phyloP scores from a whole-genome alignment of 2,329 filamentous ascomycete genomes.

The Fusarium hostae region DNA sequence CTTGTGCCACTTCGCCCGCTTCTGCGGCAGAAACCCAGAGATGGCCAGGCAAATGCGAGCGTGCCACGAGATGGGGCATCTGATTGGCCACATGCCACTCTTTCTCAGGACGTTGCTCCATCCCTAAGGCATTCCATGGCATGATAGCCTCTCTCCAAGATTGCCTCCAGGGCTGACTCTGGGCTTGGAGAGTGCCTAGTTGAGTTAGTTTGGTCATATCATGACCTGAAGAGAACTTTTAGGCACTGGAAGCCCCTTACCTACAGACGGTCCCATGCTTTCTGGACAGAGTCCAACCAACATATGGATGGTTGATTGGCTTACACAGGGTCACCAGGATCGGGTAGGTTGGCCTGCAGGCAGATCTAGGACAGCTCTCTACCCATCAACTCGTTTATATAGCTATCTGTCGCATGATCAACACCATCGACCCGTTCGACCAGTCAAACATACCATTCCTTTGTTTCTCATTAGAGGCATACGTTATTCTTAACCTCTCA shows the following conservation, averaged over 20 bases:
- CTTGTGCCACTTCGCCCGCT: constrained; percentile 33
- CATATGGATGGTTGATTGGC: background rate
- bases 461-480: background rate
- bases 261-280: background rate
- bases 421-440: background rate
- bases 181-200: constrained; percentile 18
- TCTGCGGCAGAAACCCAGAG: constrained; percentile 27
- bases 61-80: constrained; percentile 29
- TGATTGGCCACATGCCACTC: constrained; percentile 30
- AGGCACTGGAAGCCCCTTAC: background rate
- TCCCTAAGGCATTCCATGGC: constrained; percentile 34
- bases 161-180: constrained; percentile 33
- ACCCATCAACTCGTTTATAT: constrained; percentile 16
- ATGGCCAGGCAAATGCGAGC: constrained; percentile 36
- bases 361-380: background rate
- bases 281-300: constrained; percentile 1
- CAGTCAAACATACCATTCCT: background rate
- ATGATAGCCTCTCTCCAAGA: constrained; percentile 10
- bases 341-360: background rate
- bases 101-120: constrained; percentile 22
- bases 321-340: constrained; percentile 10
- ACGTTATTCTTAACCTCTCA: background rate
- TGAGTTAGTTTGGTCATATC: constrained; percentile 5
- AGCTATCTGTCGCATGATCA: constrained; percentile 18
- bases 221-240: background rate